These are phyloP conservation scores for Rhynchospora pubera DNA, from an alignment of 176 grass and related monocot genomes.

Conservation along the genomic window DNA sequence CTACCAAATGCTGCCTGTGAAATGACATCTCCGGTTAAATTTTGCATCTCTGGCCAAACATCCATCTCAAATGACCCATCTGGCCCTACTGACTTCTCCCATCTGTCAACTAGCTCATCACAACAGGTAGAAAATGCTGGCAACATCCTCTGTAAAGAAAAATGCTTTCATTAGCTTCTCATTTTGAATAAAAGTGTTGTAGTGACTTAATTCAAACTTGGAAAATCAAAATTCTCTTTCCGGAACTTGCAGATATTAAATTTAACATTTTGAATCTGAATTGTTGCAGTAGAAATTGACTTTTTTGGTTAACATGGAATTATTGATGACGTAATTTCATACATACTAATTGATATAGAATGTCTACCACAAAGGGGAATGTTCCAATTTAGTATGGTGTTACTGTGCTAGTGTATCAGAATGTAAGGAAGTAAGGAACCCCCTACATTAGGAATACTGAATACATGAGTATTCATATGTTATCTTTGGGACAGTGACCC, in stretches of 20 bases:
- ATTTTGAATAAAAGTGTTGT: background rate
- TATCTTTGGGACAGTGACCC: too few relatives aligned
- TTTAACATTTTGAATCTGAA: background rate
- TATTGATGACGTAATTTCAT: background rate
- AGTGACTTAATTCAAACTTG: background rate
- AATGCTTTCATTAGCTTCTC: background rate
- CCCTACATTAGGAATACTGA: too few relatives aligned
- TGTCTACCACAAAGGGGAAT: background rate
- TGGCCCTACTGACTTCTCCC: slow-evolving; percentile 35
- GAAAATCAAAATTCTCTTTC: background rate
- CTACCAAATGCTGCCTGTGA: slow-evolving; percentile 68
- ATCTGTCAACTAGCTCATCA: slow-evolving; percentile 43
- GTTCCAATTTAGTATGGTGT: too few relatives aligned
- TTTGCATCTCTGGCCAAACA: slow-evolving; percentile 50
- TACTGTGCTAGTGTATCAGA: too few relatives aligned
- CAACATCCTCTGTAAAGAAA: slow-evolving; percentile 38
- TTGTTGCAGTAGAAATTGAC: background rate
- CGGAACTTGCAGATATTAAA: background rate
- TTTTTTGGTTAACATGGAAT: background rate
- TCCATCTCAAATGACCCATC: slow-evolving; percentile 44
- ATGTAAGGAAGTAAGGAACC: too few relatives aligned
- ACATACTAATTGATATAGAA: background rate
- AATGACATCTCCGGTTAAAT: slow-evolving; percentile 66
- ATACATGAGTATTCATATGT: too few relatives aligned
- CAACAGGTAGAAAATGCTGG: slow-evolving; percentile 55